phyloP scores from a whole-genome alignment of 164 flowering plant genomes.

The Warburgia ugandensis region DNA sequence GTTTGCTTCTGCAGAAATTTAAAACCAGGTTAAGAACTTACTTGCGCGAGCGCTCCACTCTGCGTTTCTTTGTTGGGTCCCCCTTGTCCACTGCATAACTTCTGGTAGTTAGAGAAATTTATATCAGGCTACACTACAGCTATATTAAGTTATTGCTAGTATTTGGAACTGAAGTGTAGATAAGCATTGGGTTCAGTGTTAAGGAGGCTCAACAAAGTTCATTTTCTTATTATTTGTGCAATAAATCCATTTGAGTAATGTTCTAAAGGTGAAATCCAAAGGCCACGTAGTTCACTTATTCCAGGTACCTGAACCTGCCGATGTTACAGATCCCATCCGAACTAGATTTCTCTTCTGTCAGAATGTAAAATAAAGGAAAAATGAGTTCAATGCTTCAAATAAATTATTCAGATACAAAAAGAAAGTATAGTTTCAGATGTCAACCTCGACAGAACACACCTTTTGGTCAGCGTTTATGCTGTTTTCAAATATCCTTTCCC shows the following conservation, averaged over 20 bases:
- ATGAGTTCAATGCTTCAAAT: neutral
- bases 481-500: slow-evolving; percentile 45
- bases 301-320: slow-evolving; percentile 52
- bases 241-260: too few relatives aligned
- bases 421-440: slow-evolving; percentile 3
- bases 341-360: slow-evolving; percentile 49
- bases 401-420: neutral
- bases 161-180: too few relatives aligned
- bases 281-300: neutral
- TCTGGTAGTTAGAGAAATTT: slow-evolving; percentile 12
- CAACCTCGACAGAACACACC: slow-evolving; percentile 27
- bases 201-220: too few relatives aligned
- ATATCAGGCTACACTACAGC: slow-evolving; percentile 1
- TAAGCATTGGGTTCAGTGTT: too few relatives aligned
- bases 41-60: slow-evolving; percentile 84
- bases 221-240: too few relatives aligned
- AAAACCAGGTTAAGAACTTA: slow-evolving; percentile 26
- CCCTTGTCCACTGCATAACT: slow-evolving; percentile 52
- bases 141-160: neutral
- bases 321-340: slow-evolving; percentile 62
- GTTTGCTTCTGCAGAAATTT: neutral
- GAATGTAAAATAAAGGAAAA: neutral
- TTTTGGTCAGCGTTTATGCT: slow-evolving; percentile 43
- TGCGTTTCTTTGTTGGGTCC: slow-evolving; percentile 68
- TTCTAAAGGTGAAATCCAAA: neutral